Conservation (phyloP, 2,329 filamentous ascomycete genomes). For the Tolypocladium ophioglossoides region DNA sequence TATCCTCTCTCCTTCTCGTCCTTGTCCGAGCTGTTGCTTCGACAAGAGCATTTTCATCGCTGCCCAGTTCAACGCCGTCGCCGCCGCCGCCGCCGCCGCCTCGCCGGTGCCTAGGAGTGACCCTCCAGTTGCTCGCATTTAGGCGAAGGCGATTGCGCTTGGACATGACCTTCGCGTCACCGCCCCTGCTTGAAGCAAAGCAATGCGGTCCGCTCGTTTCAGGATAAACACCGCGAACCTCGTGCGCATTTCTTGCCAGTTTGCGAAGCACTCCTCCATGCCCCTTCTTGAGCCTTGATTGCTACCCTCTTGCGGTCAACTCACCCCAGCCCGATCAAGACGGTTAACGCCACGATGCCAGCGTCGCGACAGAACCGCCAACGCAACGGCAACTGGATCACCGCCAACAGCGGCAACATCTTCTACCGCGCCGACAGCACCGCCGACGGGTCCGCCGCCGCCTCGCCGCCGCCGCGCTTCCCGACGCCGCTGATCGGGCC, state of each 20-base stretch:
- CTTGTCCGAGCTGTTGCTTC: not conserved
- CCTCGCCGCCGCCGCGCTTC: constrained; percentile 9
- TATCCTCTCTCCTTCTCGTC: not conserved
- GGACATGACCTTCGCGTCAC: not conserved
- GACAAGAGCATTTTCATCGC: not conserved
- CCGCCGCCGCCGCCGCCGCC: not conserved
- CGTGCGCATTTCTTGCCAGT: not conserved
- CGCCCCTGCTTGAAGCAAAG: not conserved
- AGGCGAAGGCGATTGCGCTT: not conserved
- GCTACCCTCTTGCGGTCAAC: not conserved
- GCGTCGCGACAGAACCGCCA: constrained; percentile 2
- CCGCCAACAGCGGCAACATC: constrained; percentile 14
- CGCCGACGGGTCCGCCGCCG: not conserved
- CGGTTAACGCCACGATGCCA: constrained; percentile 3
- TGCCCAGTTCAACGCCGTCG: not conserved
- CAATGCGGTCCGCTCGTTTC: not conserved
- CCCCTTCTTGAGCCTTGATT: not conserved
- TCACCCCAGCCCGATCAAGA: not conserved
- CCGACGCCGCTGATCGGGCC: constrained; percentile 28
- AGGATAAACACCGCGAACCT: not conserved
- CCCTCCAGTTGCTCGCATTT: not conserved
- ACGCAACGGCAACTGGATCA: constrained; percentile 11
- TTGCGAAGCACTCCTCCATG: not conserved
- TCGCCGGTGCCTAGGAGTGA: not conserved
- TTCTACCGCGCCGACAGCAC: constrained; percentile 15